These are phyloP conservation scores for Scheffersomyces illinoinensis DNA, from an alignment of 1,139 yeast species.

Conservation along the genomic window DNA sequence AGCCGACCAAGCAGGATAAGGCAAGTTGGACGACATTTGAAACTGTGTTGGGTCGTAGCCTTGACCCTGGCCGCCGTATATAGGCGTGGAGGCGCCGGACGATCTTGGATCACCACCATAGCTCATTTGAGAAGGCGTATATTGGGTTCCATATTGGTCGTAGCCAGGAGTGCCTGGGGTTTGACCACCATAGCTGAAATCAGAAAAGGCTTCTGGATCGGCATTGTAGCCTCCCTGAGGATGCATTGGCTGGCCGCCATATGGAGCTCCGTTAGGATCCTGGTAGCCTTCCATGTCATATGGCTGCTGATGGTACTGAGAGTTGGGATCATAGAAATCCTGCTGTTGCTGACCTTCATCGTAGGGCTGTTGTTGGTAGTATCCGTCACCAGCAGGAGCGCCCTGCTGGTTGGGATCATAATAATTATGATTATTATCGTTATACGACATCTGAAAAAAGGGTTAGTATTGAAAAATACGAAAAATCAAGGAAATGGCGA, in stretches of 20 bases:
- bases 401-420: conserved; percentile 48
- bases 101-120: conserved; percentile 76
- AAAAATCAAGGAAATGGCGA: background rate
- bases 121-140: conserved; percentile 81
- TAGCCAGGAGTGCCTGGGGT: conserved; percentile 68
- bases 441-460: conserved; percentile 46
- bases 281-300: conserved; percentile 52
- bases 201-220: conserved; percentile 77
- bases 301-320: conserved; percentile 55
- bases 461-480: conserved; percentile 19
- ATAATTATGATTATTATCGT: conserved; percentile 51
- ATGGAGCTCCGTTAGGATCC: conserved; percentile 28
- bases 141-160: conserved; percentile 78
- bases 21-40: conserved; percentile 62
- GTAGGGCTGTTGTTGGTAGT: conserved; percentile 50
- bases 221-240: conserved; percentile 48
- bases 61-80: conserved; percentile 66
- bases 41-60: conserved; percentile 68
- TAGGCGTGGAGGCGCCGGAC: conserved; percentile 95
- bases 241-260: conserved; percentile 26
- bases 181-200: conserved; percentile 66
- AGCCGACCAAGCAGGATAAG: conserved; percentile 96
- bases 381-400: conserved; percentile 41
- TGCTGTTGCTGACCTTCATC: conserved; percentile 28
- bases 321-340: conserved; percentile 49